These are phyloP conservation scores for Prunus yedoensis DNA, from an alignment of 331 rosid species.

Conservation along the genomic window DNA sequence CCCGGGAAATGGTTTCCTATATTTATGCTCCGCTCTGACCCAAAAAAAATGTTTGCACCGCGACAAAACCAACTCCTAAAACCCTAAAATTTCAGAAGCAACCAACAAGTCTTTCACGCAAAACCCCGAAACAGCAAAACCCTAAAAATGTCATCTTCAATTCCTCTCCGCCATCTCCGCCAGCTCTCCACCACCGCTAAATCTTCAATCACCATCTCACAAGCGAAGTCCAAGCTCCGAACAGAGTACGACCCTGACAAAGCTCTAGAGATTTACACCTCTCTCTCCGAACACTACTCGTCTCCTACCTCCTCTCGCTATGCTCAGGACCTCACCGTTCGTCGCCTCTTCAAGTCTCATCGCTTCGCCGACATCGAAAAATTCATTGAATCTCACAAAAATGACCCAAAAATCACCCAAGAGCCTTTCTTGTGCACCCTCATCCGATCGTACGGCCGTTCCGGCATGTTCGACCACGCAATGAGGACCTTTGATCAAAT, in stretches of 20 bases:
- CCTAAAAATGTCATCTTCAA: conserved; percentile 44
- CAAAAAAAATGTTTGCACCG: background rate
- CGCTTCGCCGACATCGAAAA: conserved; percentile 56
- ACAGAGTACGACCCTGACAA: conserved; percentile 58
- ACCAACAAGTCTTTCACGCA: background rate
- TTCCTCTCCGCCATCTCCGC: conserved; percentile 39
- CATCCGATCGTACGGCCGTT: conserved; percentile 68
- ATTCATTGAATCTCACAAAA: conserved; percentile 61
- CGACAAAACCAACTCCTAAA: conserved; percentile 1
- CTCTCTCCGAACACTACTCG: conserved; percentile 39
- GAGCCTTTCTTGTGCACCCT: conserved; percentile 58
- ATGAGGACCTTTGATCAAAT: conserved; percentile 48
- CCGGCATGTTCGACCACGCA: conserved; percentile 62
- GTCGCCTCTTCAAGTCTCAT: conserved; percentile 60
- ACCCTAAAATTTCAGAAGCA: conserved; percentile 11
- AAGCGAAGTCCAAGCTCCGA: conserved; percentile 52
- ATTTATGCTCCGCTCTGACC: no score
- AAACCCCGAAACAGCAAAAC: conserved; percentile 8
- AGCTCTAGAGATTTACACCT: conserved; percentile 59
- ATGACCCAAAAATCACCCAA: conserved; percentile 48
- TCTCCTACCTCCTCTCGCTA: conserved; percentile 58
- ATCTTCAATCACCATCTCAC: conserved; percentile 47
- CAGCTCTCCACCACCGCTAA: conserved; percentile 39
- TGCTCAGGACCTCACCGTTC: conserved; percentile 59
- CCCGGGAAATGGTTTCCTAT: no score